Evolutionary conservation across 768 basidiomycete genomes (phyloP), one percentile per base, ranked within the genome.

Genomic region (Clavulina sp.): DNA sequence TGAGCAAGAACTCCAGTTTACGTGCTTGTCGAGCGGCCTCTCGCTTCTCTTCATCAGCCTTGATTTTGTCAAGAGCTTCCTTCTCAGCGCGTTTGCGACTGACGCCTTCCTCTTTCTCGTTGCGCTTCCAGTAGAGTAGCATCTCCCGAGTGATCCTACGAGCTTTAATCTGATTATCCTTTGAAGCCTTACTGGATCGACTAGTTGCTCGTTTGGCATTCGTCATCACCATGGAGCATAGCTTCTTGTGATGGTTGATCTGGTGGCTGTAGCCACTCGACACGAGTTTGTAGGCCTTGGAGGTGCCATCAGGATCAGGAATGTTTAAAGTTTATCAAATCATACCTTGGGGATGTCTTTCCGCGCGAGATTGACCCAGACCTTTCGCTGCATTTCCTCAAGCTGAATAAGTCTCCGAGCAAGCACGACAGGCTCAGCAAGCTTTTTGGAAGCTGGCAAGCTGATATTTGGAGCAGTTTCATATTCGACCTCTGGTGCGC

Each of bases 1-100:
- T 96, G 65, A 99, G 91, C 66, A 99, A 71, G 69, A 97, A 99
- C 68, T 99, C 95, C 24, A 99, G 77, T 65, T 97, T 96, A 58
- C 93, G 76, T 9, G 91, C 87, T 64, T 93, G 88, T 49, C 95
- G 73, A 34, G 91, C 84, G 9, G 85, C 83, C 66, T 99, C 95
- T 38, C 93, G 75, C 61, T 80, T 85, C 66, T 95, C 89, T 63
- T 93, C 91, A 64, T 93, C 89, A 30, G 86, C 66, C 64, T 80
- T 85, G 23, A 85, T 76, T 48, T 87, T 77, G 60, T 92, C 88
- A 59, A 78, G 73, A 7, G 89, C 88, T 63, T 95, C 92, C 64
- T 91, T 91, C 64, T 96, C 89, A 59, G 92, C 89, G 48, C 84
- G 84, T 65, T 85, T 88, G 56, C 91, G 78, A 9, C 84, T 77